Conservation (phyloP, 1,284 basidiomycete genomes). For the Golubevia pallescens region DNA sequence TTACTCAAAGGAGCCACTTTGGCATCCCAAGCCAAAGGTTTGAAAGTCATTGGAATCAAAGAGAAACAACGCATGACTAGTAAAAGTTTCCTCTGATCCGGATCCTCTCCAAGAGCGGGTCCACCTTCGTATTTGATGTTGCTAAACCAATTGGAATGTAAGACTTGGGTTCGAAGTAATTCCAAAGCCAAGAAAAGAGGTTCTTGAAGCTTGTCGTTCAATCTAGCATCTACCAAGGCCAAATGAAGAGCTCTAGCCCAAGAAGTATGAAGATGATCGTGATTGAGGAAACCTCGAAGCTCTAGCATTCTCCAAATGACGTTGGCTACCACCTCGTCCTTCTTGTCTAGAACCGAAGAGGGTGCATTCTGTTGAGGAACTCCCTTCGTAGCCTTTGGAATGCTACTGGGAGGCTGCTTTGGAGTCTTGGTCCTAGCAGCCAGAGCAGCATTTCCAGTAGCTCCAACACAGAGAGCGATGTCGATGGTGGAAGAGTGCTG, state of each 20-base stretch:
- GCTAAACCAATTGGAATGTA: conserved; percentile 91
- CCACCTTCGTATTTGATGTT: conserved; percentile 88
- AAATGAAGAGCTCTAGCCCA: conserved; percentile 83
- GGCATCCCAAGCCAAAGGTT: conserved; percentile 28
- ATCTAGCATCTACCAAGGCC: conserved; percentile 76
- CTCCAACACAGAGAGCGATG: conserved; percentile 55
- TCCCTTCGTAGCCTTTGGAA: background rate
- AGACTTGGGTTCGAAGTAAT: conserved; percentile 87
- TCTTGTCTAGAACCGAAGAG: conserved; percentile 37
- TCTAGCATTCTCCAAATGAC: conserved; percentile 59
- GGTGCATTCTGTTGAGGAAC: background rate
- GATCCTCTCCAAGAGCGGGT: conserved; percentile 88
- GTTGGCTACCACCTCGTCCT: conserved; percentile 63
- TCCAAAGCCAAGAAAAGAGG: conserved; percentile 91
- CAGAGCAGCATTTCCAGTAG: conserved; percentile 42
- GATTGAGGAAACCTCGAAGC: conserved; percentile 53
- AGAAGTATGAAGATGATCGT: conserved; percentile 55
- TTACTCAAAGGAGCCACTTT: conserved; percentile 89
- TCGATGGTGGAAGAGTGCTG: conserved; percentile 61
- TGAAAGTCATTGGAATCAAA: conserved; percentile 47
- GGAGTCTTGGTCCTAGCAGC: conserved; percentile 47
- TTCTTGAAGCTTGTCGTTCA: conserved; percentile 99
- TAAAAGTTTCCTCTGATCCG: conserved; percentile 68
- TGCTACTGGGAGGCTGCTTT: background rate
- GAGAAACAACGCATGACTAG: conserved; percentile 53